A percentile compares a stretch with the other conserved stretches of the same genome.
phyloP scores from a whole-genome alignment of 306 rosid species.

The Fagus crenata region DNA sequence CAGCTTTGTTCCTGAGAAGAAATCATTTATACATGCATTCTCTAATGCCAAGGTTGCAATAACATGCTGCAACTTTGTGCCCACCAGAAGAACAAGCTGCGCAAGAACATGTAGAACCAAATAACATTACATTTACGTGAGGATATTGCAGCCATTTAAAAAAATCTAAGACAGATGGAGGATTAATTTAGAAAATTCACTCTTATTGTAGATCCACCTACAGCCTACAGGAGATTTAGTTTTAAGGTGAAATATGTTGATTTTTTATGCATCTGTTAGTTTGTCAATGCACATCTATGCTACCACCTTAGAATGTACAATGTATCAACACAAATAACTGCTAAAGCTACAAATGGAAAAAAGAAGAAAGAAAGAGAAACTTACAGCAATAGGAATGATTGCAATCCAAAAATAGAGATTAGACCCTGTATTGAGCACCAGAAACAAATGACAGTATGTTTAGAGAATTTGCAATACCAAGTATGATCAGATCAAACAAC shows the following conservation, averaged over 20 bases:
- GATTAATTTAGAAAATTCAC: constrained; percentile 6
- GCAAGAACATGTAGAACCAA: constrained; percentile 28
- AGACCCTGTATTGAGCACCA: constrained; percentile 60
- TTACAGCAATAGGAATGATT: constrained; percentile 75
- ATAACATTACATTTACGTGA: constrained; percentile 1
- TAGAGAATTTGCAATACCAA: constrained; percentile 26
- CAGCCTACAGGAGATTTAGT: not conserved
- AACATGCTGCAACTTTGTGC: constrained; percentile 88
- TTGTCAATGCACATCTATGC: not conserved
- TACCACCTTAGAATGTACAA: constrained; percentile 3
- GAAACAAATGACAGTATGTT: constrained; percentile 21
- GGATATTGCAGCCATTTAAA: constrained; percentile 5
- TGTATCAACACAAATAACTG: not conserved
- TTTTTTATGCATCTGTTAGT: not conserved
- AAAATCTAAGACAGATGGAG: constrained; percentile 17
- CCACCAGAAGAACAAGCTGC: constrained; percentile 93
- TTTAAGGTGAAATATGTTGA: not conserved
- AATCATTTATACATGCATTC: constrained; percentile 49
- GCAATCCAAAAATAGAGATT: constrained; percentile 99
- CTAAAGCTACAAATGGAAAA: constrained; percentile 3
- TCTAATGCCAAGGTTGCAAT: constrained; percentile 92
- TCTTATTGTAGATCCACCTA: not conserved
- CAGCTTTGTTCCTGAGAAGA: constrained; percentile 58
- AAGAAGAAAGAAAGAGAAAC: constrained; percentile 34
- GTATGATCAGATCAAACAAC: constrained; percentile 5